Percentiles rank a stretch among this genome's conserved stretches.
phyloP scores from a whole-genome alignment of 2,329 filamentous ascomycete species.

The Trichoderma citrinoviride region DNA sequence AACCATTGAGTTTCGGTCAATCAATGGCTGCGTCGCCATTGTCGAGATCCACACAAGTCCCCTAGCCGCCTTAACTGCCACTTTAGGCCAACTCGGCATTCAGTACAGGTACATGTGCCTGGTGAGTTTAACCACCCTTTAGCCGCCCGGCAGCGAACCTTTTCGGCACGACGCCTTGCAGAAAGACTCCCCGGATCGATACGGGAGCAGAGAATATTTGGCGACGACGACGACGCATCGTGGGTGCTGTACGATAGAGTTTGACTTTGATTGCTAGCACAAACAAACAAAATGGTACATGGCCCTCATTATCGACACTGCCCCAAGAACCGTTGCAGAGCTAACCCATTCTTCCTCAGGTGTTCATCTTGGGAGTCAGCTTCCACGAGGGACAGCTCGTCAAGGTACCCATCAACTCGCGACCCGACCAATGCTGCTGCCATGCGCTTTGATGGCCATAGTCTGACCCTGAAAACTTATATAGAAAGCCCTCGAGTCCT shows the following conservation, averaged over 20 bases:
- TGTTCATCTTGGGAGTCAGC: conserved; percentile 82
- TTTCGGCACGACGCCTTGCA: neutral
- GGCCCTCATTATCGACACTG: no score
- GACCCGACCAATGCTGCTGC: no score
- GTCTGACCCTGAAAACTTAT: neutral
- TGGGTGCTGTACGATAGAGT: neutral
- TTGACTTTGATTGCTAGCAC: neutral
- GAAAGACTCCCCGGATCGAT: neutral
- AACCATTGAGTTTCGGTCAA: neutral
- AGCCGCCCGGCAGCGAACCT: conserved; percentile 5
- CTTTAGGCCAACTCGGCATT: no score
- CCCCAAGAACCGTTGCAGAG: accelerated
- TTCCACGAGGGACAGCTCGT: conserved; percentile 82
- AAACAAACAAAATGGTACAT: conserved; percentile 8
- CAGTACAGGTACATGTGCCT: no score
- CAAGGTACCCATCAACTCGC: conserved; percentile 54
- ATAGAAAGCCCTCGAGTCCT: conserved; percentile 72
- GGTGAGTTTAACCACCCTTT: neutral
- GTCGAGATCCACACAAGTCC: neutral
- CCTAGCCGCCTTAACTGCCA: neutral
- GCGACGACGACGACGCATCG: conserved; percentile 5
- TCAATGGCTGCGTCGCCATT: conserved; percentile 1
- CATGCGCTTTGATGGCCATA: no score
- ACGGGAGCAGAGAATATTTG: neutral
- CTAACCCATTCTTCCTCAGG: conserved; percentile 46